Evolutionary conservation across 2,329 filamentous ascomycete species (phyloP).

Genomic region (Basipetospora chlamydospora): DNA sequence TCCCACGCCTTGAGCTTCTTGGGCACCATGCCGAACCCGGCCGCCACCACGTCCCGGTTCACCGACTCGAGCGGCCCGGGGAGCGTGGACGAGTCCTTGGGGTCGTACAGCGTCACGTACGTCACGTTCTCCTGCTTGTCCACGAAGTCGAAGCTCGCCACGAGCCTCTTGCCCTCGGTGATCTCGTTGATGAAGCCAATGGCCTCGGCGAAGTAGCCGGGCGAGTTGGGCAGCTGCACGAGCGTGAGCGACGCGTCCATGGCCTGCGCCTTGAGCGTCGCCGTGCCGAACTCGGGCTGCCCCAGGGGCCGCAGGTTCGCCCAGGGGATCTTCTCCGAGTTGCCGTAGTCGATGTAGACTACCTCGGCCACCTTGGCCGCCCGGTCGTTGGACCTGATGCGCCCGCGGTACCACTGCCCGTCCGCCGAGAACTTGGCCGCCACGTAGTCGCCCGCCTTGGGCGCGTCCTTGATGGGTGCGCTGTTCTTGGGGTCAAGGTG

Average conservation of each 20-base stretch:
- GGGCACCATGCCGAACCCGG: slow-evolving; percentile 81
- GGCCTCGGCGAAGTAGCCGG: slow-evolving; percentile 73
- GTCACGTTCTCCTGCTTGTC: slow-evolving; percentile 65
- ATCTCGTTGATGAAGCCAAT: slow-evolving; percentile 60
- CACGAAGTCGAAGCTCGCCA: slow-evolving; percentile 80
- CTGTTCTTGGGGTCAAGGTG: slow-evolving; percentile 74
- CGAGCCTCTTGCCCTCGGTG: slow-evolving; percentile 62
- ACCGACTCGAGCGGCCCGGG: slow-evolving; percentile 58
- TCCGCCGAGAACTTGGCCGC: slow-evolving; percentile 84
- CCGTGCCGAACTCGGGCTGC: slow-evolving; percentile 60
- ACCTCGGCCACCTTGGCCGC: slow-evolving; percentile 80
- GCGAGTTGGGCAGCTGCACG: slow-evolving; percentile 68
- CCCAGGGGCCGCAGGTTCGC: slow-evolving; percentile 66
- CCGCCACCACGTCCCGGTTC: slow-evolving; percentile 73
- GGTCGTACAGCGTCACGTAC: slow-evolving; percentile 80
- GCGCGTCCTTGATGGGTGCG: slow-evolving; percentile 55
- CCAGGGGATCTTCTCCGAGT: slow-evolving; percentile 82
- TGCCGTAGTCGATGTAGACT: slow-evolving; percentile 91
- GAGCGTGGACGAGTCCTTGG: slow-evolving; percentile 41
- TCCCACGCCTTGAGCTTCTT: slow-evolving; percentile 89
- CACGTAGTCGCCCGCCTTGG: slow-evolving; percentile 84
- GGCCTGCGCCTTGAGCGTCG: slow-evolving; percentile 79
- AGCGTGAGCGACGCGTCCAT: slow-evolving; percentile 77
- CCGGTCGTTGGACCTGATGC: slow-evolving; percentile 83
- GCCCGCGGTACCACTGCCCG: slow-evolving; percentile 86